phyloP scores from a whole-genome alignment of 108 stramenopile genomes.

The Craspedostauros australis region DNA sequence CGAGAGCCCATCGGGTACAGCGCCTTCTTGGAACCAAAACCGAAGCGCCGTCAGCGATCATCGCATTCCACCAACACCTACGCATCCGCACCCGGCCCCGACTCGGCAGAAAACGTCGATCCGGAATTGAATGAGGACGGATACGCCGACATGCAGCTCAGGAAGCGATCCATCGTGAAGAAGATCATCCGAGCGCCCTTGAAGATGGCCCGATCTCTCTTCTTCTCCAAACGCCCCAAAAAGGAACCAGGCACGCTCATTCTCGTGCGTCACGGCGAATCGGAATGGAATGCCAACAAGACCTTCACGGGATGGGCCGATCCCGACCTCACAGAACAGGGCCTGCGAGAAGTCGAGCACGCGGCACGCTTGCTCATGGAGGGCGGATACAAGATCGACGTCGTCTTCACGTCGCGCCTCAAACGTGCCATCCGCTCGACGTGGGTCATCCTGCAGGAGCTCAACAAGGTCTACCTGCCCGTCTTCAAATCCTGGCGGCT shows the following conservation, averaged over 20 bases:
- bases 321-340: conserved; percentile 66
- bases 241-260: conserved; percentile 76
- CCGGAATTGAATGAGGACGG: conserved; percentile 47
- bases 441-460: conserved; percentile 83
- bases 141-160: conserved; percentile 26
- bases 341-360: conserved; percentile 55
- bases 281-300: conserved; percentile 64
- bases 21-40: too few relatives aligned
- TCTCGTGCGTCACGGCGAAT: conserved; percentile 81
- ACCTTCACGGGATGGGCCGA: conserved; percentile 84
- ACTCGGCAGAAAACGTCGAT: too few relatives aligned
- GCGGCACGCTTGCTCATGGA: conserved; percentile 65
- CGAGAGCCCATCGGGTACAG: too few relatives aligned
- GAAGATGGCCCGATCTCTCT: background rate
- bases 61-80: too few relatives aligned
- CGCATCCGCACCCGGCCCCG: too few relatives aligned
- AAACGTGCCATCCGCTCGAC: conserved; percentile 88
- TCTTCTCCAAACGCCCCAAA: background rate
- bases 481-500: conserved; percentile 90
- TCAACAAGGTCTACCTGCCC: conserved; percentile 87
- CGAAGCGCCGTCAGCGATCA: too few relatives aligned
- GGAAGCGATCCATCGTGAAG: conserved; percentile 9
- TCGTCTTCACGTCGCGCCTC: conserved; percentile 82
- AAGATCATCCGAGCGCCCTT: conserved; percentile 7
- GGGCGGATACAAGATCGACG: conserved; percentile 85